These are phyloP conservation scores for Aspergillus texensis DNA, from an alignment of 2,329 filamentous ascomycete genomes.

Conservation along the genomic window DNA sequence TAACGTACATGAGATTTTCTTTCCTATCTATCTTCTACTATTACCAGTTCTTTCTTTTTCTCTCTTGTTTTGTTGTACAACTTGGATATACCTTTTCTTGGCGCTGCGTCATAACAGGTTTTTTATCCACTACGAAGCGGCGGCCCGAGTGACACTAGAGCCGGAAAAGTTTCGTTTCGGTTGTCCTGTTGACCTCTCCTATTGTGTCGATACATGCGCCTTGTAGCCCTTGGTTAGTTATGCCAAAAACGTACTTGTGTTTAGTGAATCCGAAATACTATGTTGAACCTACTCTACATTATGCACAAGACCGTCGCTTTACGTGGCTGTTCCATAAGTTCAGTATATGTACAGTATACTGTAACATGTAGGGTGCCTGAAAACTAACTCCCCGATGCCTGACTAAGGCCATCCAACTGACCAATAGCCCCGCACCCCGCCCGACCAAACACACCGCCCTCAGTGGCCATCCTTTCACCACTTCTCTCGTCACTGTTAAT, in stretches of 20 bases:
- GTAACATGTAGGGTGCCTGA: neutral
- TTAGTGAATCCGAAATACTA: neutral
- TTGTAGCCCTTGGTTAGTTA: neutral
- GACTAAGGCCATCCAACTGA: neutral
- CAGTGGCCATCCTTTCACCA: conserved; percentile 1
- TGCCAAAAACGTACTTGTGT: neutral
- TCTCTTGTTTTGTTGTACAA: neutral
- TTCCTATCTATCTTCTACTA: neutral
- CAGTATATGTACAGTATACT: neutral
- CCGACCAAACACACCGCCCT: conserved; percentile 7
- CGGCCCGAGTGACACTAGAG: neutral
- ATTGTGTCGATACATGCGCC: neutral
- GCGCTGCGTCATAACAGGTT: too few species aligned
- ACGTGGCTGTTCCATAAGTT: neutral
- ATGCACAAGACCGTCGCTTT: too few species aligned
- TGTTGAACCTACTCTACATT: neutral
- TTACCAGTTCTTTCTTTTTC: neutral
- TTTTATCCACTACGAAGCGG: neutral
- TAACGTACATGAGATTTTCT: neutral
- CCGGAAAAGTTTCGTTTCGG: neutral
- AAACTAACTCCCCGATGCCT: neutral
- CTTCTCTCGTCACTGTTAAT: neutral
- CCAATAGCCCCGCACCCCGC: conserved; percentile 6
- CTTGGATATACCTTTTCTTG: neutral
- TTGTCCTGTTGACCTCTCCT: neutral